phyloP scores from a whole-genome alignment of 495 filamentous ascomycete genomes.

The Penicillium parvum region DNA sequence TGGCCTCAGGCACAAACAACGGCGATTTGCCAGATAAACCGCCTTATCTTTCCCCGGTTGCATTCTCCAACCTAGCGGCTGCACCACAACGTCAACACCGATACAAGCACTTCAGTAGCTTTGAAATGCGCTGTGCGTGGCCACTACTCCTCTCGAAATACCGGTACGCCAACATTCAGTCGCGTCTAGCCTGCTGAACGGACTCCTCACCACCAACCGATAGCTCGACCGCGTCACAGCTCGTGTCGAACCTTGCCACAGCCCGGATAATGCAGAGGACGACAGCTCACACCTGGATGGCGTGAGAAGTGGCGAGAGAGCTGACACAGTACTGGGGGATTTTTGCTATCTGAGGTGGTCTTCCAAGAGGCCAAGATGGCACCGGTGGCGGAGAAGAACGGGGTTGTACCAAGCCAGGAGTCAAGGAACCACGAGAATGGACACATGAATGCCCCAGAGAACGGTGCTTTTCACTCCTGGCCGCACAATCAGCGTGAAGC shows the following conservation, averaged over 20 bases:
- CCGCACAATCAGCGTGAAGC: neutral
- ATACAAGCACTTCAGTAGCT: too few relatives aligned
- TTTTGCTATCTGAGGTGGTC: neutral
- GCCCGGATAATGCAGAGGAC: conserved; percentile 4
- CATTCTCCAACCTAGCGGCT: conserved; percentile 3
- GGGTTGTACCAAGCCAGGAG: conserved; percentile 3
- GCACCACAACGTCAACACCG: too few relatives aligned
- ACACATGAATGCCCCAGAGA: neutral
- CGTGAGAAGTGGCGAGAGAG: neutral
- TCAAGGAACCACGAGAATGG: conserved; percentile 6
- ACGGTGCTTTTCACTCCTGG: neutral
- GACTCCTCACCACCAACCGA: neutral
- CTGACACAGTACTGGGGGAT: neutral
- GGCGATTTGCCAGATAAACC: conserved; percentile 16
- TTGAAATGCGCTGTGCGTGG: too few relatives aligned
- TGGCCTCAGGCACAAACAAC: conserved; percentile 7
- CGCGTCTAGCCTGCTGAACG: too few relatives aligned
- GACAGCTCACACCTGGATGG: neutral
- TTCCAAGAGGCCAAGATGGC: conserved; percentile 5
- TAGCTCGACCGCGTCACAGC: neutral
- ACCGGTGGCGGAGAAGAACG: conserved; percentile 5
- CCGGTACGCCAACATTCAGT: too few relatives aligned
- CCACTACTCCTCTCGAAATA: neutral
- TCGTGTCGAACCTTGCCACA: neutral
- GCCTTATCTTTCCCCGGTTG: conserved; percentile 18